Base-by-base conservation (phyloP, 345 rosid species). In the Lepidium africanum region DNA sequence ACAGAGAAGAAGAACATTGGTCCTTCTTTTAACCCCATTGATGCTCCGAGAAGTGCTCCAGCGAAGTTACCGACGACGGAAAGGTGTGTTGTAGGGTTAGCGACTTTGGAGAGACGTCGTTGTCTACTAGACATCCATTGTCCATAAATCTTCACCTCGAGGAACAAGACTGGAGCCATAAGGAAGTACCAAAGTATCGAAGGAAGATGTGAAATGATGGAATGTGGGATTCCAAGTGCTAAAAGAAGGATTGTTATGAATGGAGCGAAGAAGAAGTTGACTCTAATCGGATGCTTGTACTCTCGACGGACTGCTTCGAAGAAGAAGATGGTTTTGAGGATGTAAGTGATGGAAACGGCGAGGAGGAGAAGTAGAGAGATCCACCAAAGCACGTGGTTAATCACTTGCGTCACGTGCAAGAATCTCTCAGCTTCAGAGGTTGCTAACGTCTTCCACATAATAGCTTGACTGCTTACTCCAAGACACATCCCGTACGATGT, bases 41-140 rank as follows among this genome's bases (percentile, higher is more conserved):
- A 72, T 17, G 97, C 96, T 12, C 98, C 98, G 10, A 92, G 77
- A 60, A 90, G 61, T 14, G 98, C 96, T 32, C 98, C 98, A 3
- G 91, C 90, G 41, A 92, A 92, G 76, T 92, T 92, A 33, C 98
- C 98, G 1, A 90, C 90, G 5, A 90, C 52, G 0, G 96, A 75
- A 10, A 92, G 83, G 80, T 92, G 98, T 67, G 90, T 90, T 2
- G 98, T 85, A 54, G 96, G 98, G 48, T 92, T 92, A 8, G 98
- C 98, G 46, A 92, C 96, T 59, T 88, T 86, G 3, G 98, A 92
- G 58, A 90, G 96, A 72, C 98, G 80, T 57, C 96, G 42, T 55
- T 85, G 93, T 1, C 98, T 96, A 7, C 96, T 96, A 0, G 93
- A 90, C 98, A 92, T 92, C 98, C 96, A 92, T 70, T 90, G 98